A percentile compares a stretch with the other conserved stretches of the same genome.
Evolutionary conservation across 805 yeast genomes (phyloP).

Genomic region (Candida ipomoeae): DNA sequence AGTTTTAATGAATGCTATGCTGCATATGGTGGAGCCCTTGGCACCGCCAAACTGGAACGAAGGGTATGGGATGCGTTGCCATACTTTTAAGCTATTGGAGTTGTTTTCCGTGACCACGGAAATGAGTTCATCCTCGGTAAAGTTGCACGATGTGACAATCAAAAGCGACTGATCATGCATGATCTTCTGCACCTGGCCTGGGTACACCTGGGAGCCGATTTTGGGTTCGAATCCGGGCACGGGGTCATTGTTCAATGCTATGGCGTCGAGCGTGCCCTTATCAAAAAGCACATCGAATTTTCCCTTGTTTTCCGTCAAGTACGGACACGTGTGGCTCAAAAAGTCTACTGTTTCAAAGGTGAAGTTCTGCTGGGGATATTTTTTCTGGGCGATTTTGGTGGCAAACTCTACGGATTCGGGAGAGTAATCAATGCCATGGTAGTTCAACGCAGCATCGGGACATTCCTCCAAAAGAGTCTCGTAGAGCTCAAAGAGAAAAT

Average conservation of each 20-base stretch:
- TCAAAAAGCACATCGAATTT: slow-evolving; percentile 76
- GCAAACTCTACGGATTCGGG: slow-evolving; percentile 79
- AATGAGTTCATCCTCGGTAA: slow-evolving; percentile 74
- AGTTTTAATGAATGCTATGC: slow-evolving; percentile 64
- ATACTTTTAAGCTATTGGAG: slow-evolving; percentile 45
- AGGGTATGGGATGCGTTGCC: slow-evolving; percentile 73
- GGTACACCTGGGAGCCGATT: slow-evolving; percentile 57
- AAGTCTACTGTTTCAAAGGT: slow-evolving; percentile 72
- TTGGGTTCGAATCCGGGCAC: slow-evolving; percentile 41
- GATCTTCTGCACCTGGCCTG: slow-evolving; percentile 52
- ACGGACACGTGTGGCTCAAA: slow-evolving; percentile 37
- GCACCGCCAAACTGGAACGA: slow-evolving; percentile 85
- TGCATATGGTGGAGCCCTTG: slow-evolving; percentile 83
- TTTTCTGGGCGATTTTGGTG: slow-evolving; percentile 44
- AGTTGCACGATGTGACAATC: slow-evolving; percentile 87
- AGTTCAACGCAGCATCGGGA: slow-evolving; percentile 23
- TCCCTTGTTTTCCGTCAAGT: slow-evolving; percentile 31
- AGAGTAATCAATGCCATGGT: slow-evolving; percentile 80
- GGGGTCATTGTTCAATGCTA: slow-evolving; percentile 69
- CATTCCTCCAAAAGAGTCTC: slow-evolving; percentile 61
- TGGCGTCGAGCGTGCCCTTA: slow-evolving; percentile 96
- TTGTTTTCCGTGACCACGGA: slow-evolving; percentile 46
- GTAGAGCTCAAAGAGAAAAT: slow-evolving; percentile 63
- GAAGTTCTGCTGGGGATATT: slow-evolving; percentile 30
- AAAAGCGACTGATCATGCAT: slow-evolving; percentile 56